Evolutionary conservation across 2,329 filamentous ascomycete species (phyloP).

Genomic region (Penicillium sp.): DNA sequence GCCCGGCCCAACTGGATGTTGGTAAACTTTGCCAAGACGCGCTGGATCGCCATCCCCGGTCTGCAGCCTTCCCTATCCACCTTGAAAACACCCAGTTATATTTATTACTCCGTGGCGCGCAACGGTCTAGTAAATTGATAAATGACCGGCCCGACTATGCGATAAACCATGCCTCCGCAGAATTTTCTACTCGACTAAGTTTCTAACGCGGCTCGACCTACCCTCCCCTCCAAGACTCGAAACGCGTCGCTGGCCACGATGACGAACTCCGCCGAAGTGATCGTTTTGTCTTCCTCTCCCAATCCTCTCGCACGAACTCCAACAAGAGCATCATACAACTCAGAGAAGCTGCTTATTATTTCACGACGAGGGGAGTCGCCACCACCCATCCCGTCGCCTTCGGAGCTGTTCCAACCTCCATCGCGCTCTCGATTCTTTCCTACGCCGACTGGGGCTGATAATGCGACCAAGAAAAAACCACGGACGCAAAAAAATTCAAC

Average conservation of each 20-base stretch:
- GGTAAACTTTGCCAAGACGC: slow-evolving; percentile 41
- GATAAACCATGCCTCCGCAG: neutral
- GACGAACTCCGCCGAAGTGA: slow-evolving; percentile 41
- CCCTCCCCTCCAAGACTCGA: neutral
- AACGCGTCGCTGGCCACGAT: slow-evolving; percentile 37
- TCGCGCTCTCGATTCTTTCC: slow-evolving; percentile 34
- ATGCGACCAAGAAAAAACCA: slow-evolving; percentile 16
- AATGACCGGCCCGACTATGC: neutral
- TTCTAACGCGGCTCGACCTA: neutral
- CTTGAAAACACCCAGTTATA: neutral
- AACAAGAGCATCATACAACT: slow-evolving; percentile 28
- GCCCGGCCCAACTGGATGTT: slow-evolving; percentile 33
- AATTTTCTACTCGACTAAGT: neutral
- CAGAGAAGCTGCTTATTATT: slow-evolving; percentile 16
- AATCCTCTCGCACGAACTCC: slow-evolving; percentile 37
- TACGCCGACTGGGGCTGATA: slow-evolving; percentile 9
- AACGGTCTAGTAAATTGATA: neutral
- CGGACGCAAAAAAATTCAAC: neutral
- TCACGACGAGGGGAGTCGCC: slow-evolving; percentile 29
- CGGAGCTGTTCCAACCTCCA: slow-evolving; percentile 27
- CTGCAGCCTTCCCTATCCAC: neutral
- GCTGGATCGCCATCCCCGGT: slow-evolving; percentile 14
- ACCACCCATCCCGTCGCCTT: slow-evolving; percentile 31
- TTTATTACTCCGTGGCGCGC: neutral
- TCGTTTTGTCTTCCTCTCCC: slow-evolving; percentile 49